These are phyloP conservation scores for Pontederia crassipes DNA, from an alignment of 176 grass and related monocot species.

Conservation along the genomic window DNA sequence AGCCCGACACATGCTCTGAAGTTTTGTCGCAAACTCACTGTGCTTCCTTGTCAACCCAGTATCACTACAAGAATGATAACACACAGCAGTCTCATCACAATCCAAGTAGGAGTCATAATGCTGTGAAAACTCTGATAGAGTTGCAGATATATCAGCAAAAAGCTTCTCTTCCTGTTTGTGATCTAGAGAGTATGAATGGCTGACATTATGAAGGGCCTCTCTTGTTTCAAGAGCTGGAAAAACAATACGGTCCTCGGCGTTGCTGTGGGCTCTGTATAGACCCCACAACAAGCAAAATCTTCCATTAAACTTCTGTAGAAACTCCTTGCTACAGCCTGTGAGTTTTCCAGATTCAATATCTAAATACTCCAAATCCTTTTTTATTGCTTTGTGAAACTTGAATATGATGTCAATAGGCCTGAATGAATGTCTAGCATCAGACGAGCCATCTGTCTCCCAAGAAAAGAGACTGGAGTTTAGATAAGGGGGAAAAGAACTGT, in stretches of 20 bases:
- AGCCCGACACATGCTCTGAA: slow-evolving; percentile 82
- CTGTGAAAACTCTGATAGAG: slow-evolving; percentile 46
- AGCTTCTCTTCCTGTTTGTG: slow-evolving; percentile 78
- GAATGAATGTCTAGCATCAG: slow-evolving; percentile 30
- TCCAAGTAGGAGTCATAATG: slow-evolving; percentile 26
- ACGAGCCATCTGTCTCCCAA: slow-evolving; percentile 34
- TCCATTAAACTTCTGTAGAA: slow-evolving; percentile 52
- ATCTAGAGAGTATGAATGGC: slow-evolving; percentile 74
- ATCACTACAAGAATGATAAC: slow-evolving; percentile 21
- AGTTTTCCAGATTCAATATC: slow-evolving; percentile 64
- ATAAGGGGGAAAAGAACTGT: slow-evolving; percentile 48
- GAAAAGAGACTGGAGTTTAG: slow-evolving; percentile 72
- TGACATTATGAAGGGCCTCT: slow-evolving; percentile 69
- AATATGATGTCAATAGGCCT: slow-evolving; percentile 80
- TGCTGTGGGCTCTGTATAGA: slow-evolving; percentile 80
- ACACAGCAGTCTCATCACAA: slow-evolving; percentile 5
- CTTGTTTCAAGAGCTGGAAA: slow-evolving; percentile 87
- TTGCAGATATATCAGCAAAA: slow-evolving; percentile 58
- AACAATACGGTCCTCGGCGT: slow-evolving; percentile 72
- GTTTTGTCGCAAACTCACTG: slow-evolving; percentile 63
- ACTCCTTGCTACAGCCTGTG: slow-evolving; percentile 47
- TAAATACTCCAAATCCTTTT: slow-evolving; percentile 73
- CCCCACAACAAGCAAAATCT: slow-evolving; percentile 84
- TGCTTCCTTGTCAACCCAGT: slow-evolving; percentile 42
- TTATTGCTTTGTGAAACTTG: slow-evolving; percentile 87